Conservation (phyloP, 2,329 filamentous ascomycete species). For the Fusarium fracticaudum region DNA sequence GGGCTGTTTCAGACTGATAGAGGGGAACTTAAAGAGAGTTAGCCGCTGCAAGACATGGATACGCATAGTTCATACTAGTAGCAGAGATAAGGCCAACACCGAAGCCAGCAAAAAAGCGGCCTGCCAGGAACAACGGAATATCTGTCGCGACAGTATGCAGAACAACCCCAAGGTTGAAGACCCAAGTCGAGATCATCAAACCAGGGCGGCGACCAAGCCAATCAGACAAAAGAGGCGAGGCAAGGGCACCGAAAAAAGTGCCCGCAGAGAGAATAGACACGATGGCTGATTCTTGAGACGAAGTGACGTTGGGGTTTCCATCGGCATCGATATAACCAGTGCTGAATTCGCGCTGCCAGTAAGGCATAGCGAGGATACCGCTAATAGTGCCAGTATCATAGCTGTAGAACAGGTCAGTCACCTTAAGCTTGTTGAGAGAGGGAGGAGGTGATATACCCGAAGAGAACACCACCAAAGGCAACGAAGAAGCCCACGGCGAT, state of each 20-base stretch:
- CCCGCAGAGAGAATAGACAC: constrained; percentile 81
- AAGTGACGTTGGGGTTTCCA: constrained; percentile 50
- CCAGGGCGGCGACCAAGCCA: constrained; percentile 71
- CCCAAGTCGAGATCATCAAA: constrained; percentile 67
- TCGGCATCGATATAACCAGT: constrained; percentile 43
- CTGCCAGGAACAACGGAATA: constrained; percentile 73
- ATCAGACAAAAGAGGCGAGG: constrained; percentile 70
- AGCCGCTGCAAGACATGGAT: not conserved
- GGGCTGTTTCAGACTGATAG: constrained; percentile 77
- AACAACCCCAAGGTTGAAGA: constrained; percentile 75
- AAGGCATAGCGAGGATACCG: constrained; percentile 54
- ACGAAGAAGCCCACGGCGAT: constrained; percentile 67
- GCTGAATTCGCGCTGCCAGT: constrained; percentile 55
- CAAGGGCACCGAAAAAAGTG: constrained; percentile 80
- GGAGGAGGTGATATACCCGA: constrained; percentile 4
- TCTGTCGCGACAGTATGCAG: constrained; percentile 70
- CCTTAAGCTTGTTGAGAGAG: not conserved
- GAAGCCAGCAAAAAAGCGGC: constrained; percentile 77
- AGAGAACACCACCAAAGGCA: constrained; percentile 40
- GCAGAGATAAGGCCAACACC: constrained; percentile 79
- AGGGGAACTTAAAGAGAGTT: constrained; percentile 63
- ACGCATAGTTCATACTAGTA: constrained; percentile 52
- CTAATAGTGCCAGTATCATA: constrained; percentile 70
- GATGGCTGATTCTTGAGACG: constrained; percentile 69
- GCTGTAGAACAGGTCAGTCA: constrained; percentile 31